Base-by-base conservation (phyloP, 768 basidiomycete genomes). In the Russula dissimulans region DNA sequence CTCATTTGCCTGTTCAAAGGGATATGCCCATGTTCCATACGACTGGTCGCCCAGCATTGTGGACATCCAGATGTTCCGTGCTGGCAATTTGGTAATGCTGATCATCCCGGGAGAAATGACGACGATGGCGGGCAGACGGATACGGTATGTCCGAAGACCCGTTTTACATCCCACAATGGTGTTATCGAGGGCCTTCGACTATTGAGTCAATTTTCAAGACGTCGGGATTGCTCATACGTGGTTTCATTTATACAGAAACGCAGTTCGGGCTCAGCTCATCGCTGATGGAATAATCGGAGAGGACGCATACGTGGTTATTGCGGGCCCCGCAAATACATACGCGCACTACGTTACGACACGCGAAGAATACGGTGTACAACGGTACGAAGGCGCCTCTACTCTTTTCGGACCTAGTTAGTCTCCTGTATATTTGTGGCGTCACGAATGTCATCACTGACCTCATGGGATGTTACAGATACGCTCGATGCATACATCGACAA, bases 311-410 rank as follows among this genome's bases (percentile, higher is more conserved):
- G 86, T 91, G 61, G 87, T 89, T 54, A 73, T 89, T 57, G 84
- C 86, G 14, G 89, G 87, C 14, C 89, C 89, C n/a, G 87, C 87
- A 5, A 91, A 90, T 64, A 85, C 86, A 5, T 91, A 91, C 67
- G 80, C 75, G 0, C 88, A 89, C 71, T 88, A 89, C 68, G 76
- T 89, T 54, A 74, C 87, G 2, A 89, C 87, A 32, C 77, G 73
- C 10, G 87, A 91, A 70, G 87, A 89, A 70, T 90, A 88, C 69
- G 71, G 77, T 26, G 72, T 87, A 14, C 89, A 91, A 70, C 78
- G 89, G 52, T 89, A 89, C 65, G 89, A 91, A 72, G 89, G 88
- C 52, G 88, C 86, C 0, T 89, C 88, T 46, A 90, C 86, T 9
- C 76, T 90, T 47, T 90, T 82, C 70, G 89, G 89, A 42, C 82